Base-by-base conservation (phyloP, 805 yeast genomes). In the Sugiyamaella mastotermitis region DNA sequence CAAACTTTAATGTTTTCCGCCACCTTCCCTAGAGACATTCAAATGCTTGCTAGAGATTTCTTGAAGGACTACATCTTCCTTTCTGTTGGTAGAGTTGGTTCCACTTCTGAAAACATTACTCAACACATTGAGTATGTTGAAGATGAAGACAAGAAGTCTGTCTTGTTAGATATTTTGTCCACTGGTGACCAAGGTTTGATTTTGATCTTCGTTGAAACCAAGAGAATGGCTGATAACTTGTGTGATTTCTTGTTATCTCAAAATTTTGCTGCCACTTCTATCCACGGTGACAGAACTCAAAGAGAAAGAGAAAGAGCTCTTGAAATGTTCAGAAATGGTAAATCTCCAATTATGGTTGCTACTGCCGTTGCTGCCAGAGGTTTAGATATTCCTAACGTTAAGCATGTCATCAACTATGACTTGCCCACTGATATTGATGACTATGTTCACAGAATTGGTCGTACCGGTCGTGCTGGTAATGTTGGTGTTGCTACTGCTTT, bases 391-490 rank as follows among this genome's bases (percentile, higher is more conserved):
- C 97, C 98, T 64, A 92, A 92, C 63, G 98, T 92, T 55, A 82
- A 94, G 34, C 97, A 90, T 62, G 98, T 92, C 59, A 82, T 92
- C 68, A 92, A 92, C 77, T 92, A 83, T 65, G 98, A 92, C 63
- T 74, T 92, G 64, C 98, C 98, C 64, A 72, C 82, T 61, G 97
- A 92, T 65, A 83, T 92, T 58, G 98, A 92, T 66, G 98, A 92
- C 68, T 92, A 92, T 62, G 98, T 92, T 43, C 98, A 92, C 73
- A 84, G 98, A 73, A 92, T 92, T 62, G 98, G 98, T 78, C 90
- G 98, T 80, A 92, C 99, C 60, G 99, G 98, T 69, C 92, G 99
- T 80, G 99, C 99, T 57, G 98, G 98, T 76, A 92, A 92, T 72
- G 80, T 83, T 47, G 99, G 99, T 83, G 74, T 84, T 55, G 97